These are phyloP conservation scores for Boletus mariae DNA, from an alignment of 1,284 basidiomycete genomes.

Conservation along the genomic window DNA sequence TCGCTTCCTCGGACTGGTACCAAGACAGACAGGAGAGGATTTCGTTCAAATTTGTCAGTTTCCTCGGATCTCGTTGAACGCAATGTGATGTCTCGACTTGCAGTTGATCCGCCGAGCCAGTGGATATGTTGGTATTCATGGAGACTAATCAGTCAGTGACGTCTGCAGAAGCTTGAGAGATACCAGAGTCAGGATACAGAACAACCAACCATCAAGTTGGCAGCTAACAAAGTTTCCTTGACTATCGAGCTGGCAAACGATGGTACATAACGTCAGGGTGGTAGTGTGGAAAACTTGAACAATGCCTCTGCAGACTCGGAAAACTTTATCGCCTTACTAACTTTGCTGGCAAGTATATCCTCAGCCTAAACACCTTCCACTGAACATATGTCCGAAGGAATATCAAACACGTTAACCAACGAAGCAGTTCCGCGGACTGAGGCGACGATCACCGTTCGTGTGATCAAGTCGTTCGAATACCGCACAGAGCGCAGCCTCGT, in stretches of 20 bases:
- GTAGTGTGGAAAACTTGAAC: no score
- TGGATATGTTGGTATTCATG: conserved; percentile 12
- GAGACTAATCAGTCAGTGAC: background rate
- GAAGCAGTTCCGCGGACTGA: conserved; percentile 62
- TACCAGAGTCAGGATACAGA: no score
- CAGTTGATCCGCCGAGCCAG: conserved; percentile 8
- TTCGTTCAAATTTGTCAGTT: conserved; percentile 62
- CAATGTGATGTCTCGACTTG: conserved; percentile 9
- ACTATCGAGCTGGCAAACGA: no score
- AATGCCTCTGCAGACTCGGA: no score
- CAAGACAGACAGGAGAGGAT: conserved; percentile 69
- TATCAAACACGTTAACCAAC: conserved; percentile 62
- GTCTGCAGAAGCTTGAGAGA: no score
- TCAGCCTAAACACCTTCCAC: background rate
- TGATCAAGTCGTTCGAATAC: conserved; percentile 95
- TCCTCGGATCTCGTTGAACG: conserved; percentile 40
- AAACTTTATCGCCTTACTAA: no score
- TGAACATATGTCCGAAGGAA: conserved; percentile 36
- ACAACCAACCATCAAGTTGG: no score
- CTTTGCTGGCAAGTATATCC: background rate
- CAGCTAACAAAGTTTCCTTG: no score
- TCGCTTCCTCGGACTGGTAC: conserved; percentile 74
- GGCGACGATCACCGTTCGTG: conserved; percentile 83
- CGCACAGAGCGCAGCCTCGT: conserved; percentile 89
- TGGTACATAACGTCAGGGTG: no score